phyloP scores from a whole-genome alignment of 2,329 filamentous ascomycete genomes.

The Pseudocercospora musae region DNA sequence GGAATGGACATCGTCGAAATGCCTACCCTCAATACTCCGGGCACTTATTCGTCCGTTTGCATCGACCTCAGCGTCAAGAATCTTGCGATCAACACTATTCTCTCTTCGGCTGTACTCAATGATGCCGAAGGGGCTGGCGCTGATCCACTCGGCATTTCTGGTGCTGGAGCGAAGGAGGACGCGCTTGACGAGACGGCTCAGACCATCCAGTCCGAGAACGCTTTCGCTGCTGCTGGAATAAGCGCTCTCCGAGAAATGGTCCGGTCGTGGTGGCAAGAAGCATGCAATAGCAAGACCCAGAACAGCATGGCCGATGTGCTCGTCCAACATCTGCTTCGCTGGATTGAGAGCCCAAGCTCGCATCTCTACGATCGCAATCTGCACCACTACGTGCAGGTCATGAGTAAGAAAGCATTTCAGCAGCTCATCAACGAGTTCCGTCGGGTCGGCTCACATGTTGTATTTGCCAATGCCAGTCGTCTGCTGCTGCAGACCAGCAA shows the following conservation, averaged over 20 bases:
- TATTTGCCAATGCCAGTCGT: constrained; percentile 90
- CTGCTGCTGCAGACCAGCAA: constrained; percentile 94
- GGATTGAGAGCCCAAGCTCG: constrained; percentile 90
- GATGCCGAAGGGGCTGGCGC: constrained; percentile 74
- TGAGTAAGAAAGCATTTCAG: constrained; percentile 95
- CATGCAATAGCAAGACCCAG: constrained; percentile 59
- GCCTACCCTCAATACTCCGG: constrained; percentile 89
- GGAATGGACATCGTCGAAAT: constrained; percentile 79
- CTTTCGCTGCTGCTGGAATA: constrained; percentile 89
- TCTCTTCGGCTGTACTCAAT: constrained; percentile 94
- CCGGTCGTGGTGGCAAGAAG: constrained; percentile 96
- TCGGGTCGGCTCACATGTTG: constrained; percentile 86
- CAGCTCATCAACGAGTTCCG: constrained; percentile 97
- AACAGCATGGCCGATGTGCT: constrained; percentile 96
- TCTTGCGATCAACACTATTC: constrained; percentile 93
- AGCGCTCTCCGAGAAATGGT: constrained; percentile 96
- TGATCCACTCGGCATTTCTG: constrained; percentile 82
- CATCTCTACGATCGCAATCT: constrained; percentile 93
- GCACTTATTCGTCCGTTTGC: constrained; percentile 92
- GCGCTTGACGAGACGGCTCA: constrained; percentile 61
- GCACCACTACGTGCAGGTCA: constrained; percentile 97
- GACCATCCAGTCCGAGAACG: constrained; percentile 77
- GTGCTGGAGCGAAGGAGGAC: constrained; percentile 62
- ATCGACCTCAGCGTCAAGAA: constrained; percentile 94
- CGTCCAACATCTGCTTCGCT: constrained; percentile 94